Evolutionary conservation across 441 rosid species (phyloP).

Genomic region (Gossypium schwendimanii): DNA sequence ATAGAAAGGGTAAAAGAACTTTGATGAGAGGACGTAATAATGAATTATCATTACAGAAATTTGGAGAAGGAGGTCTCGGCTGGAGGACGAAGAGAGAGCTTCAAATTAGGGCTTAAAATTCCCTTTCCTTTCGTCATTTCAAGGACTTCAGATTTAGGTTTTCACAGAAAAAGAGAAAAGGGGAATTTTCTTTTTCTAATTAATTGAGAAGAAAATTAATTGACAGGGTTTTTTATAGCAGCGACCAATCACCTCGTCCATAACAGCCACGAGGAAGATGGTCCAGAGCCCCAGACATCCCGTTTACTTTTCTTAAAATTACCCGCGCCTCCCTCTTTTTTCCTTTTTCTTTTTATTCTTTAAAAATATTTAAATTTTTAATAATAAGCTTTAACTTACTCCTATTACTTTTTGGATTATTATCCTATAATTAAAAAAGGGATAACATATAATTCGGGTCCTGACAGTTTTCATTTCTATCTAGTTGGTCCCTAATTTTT

Average conservation of each 20-base stretch:
- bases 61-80: constrained; percentile 52
- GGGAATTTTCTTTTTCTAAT: neutral
- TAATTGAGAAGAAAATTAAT: neutral
- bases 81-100: constrained; percentile 54
- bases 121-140: constrained; percentile 17
- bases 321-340: neutral
- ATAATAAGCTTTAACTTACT: no score
- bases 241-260: no score
- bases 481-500: no score
- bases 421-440: no score
- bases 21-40: neutral
- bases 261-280: neutral
- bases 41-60: constrained; percentile 46
- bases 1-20: neutral
- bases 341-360: neutral
- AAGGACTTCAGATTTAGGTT: neutral
- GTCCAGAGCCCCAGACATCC: neutral
- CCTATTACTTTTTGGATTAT: no score
- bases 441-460: no score
- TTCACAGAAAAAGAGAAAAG: neutral
- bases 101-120: constrained; percentile 42
- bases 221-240: no score
- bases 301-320: constrained; percentile 5
- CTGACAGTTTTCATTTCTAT: no score
- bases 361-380: neutral